phyloP scores from a whole-genome alignment of 495 filamentous ascomycete genomes.

The Corynascus novoguineensis region DNA sequence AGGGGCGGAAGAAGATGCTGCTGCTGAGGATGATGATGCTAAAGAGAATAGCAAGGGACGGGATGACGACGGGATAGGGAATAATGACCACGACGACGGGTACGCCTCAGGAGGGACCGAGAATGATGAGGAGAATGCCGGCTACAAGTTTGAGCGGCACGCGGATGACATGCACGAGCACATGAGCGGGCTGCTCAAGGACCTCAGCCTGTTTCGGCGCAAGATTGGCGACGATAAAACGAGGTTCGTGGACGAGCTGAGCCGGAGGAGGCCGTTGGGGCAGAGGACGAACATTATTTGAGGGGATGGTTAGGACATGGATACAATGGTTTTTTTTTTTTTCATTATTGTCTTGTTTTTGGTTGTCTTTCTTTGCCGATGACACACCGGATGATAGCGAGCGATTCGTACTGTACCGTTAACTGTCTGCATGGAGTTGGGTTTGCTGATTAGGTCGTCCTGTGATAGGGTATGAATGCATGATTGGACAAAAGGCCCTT shows the following conservation, averaged over 20 bases:
- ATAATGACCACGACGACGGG: conserved; percentile 28
- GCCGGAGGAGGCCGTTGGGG: conserved; percentile 25
- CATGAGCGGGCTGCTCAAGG: conserved; percentile 67
- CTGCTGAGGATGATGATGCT: conserved; percentile 18
- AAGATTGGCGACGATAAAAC: conserved; percentile 74
- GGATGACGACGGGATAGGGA: conserved; percentile 25
- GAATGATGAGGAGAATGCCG: conserved; percentile 23
- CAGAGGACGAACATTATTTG: conserved; percentile 21
- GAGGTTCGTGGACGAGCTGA: conserved; percentile 41
- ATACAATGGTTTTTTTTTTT: background rate
- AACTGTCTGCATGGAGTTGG: conserved; percentile 9
- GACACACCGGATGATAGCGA: background rate
- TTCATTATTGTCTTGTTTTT: background rate
- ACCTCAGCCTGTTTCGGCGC: conserved; percentile 72
- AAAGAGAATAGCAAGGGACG: background rate
- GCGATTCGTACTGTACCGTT: conserved; percentile 1
- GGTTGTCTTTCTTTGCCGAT: background rate
- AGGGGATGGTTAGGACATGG: background rate
- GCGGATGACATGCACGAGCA: conserved; percentile 58
- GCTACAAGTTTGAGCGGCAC: conserved; percentile 50
- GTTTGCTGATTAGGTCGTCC: background rate
- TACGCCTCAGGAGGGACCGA: conserved; percentile 23
- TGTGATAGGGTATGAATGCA: background rate
- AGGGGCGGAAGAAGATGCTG: conserved; percentile 17
- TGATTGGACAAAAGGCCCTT: no score